A percentile compares a stretch with the other conserved stretches of the same genome.
Conservation (phyloP, 2,329 filamentous ascomycete species). For the Neospermospora avenae region DNA sequence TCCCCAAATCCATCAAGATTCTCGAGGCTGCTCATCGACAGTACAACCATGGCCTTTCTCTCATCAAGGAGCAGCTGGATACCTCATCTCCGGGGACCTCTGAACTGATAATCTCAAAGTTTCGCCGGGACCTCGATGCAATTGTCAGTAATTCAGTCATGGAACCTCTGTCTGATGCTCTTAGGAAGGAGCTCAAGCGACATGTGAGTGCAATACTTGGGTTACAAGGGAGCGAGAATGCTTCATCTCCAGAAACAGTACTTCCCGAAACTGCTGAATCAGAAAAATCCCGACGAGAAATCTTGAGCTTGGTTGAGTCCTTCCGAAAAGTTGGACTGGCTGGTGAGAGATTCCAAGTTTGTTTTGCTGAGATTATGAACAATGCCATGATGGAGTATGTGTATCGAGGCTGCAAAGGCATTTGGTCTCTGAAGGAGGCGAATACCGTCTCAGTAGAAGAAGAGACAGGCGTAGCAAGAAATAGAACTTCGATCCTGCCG, state of each 20-base stretch:
- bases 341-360: conserved; percentile 65
- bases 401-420: conserved; percentile 56
- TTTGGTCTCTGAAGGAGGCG: conserved; percentile 46
- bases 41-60: conserved; percentile 52
- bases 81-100: conserved; percentile 35
- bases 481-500: conserved; percentile 30
- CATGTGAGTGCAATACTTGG: conserved; percentile 50
- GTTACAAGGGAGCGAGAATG: conserved; percentile 19
- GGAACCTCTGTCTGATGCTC: conserved; percentile 48
- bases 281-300: conserved; percentile 45
- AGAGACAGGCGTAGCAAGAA: neutral
- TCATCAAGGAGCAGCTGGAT: conserved; percentile 48
- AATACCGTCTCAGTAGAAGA: neutral
- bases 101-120: conserved; percentile 45
- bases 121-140: conserved; percentile 60
- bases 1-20: conserved; percentile 52
- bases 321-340: conserved; percentile 64
- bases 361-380: conserved; percentile 71
- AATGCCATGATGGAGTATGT: conserved; percentile 62
- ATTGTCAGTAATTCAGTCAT: conserved; percentile 62
- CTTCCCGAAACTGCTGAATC: conserved; percentile 25
- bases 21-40: conserved; percentile 58
- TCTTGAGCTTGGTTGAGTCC: conserved; percentile 55
- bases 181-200: conserved; percentile 52
- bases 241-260: neutral